Conservation (phyloP, 805 yeast genomes). For the Schizosaccharomyces japonicus region DNA sequence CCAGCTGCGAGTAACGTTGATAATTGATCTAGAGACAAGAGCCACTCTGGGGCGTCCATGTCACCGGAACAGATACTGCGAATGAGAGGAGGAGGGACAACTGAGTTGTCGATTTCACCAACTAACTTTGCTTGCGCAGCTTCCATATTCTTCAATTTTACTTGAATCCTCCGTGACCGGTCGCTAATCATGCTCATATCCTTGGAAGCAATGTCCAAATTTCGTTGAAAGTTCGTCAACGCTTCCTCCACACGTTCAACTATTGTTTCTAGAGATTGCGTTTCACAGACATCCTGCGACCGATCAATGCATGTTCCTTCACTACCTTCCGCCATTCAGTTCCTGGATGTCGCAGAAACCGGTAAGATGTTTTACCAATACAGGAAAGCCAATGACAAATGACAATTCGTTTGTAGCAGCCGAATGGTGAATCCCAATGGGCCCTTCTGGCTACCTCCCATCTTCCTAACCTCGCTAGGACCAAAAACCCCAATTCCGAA, state of each 20-base stretch:
- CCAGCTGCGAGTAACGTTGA: neutral
- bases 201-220: neutral
- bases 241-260: neutral
- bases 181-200: neutral
- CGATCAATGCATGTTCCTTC: too few relatives aligned
- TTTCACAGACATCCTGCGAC: neutral
- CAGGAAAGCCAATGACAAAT: too few relatives aligned
- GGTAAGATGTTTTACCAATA: too few relatives aligned
- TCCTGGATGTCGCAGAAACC: too few relatives aligned
- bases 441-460: too few relatives aligned
- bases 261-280: neutral
- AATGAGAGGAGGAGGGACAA: neutral
- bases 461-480: too few relatives aligned
- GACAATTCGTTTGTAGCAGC: too few relatives aligned
- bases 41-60: conserved; percentile 40
- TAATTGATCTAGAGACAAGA: neutral
- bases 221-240: neutral
- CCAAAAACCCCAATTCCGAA: too few relatives aligned
- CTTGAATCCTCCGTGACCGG: neutral
- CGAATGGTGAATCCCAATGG: too few relatives aligned
- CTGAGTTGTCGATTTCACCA: neutral
- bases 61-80: neutral
- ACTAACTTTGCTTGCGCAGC: neutral
- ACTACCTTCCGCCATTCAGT: too few relatives aligned
- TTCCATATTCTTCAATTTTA: neutral